phyloP scores from a whole-genome alignment of 108 stramenopile genomes.

The Bacterosira constricta region DNA sequence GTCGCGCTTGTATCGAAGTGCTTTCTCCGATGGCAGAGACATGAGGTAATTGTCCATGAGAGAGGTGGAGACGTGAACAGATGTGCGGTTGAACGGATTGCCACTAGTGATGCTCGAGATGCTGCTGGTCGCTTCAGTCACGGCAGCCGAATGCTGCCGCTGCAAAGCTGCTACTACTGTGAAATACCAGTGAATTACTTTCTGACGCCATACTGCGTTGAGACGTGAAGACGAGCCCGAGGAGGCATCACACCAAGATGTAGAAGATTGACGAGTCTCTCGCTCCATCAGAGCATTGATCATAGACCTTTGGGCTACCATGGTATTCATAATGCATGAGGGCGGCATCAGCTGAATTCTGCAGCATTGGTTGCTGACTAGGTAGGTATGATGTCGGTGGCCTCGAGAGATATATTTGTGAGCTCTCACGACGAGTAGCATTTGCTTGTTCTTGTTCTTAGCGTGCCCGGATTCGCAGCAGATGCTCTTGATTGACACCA shows the following conservation, averaged over 20 bases:
- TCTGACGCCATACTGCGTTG: constrained; percentile 29
- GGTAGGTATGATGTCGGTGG: too few relatives aligned
- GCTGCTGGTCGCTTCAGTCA: background rate
- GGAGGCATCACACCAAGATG: background rate
- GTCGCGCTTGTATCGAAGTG: constrained; percentile 18
- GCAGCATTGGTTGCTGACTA: too few relatives aligned
- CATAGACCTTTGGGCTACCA: background rate
- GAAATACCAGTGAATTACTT: constrained; percentile 37
- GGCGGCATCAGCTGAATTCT: background rate
- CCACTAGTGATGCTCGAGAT: too few relatives aligned
- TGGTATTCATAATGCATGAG: background rate
- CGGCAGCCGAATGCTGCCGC: background rate
- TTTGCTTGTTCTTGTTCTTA: too few relatives aligned
- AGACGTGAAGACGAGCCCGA: background rate
- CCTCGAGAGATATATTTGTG: too few relatives aligned
- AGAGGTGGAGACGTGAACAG: constrained; percentile 28
- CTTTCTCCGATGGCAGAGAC: constrained; percentile 10
- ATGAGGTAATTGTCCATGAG: constrained; percentile 22
- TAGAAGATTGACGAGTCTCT: background rate
- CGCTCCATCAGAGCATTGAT: background rate
- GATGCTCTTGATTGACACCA: too few relatives aligned
- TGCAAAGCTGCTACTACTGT: constrained; percentile 24
- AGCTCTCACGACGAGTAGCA: too few relatives aligned
- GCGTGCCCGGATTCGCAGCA: too few relatives aligned
- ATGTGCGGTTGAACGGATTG: constrained; percentile 26